Percentiles rank a stretch among this genome's conserved stretches.
Evolutionary conservation across 805 yeast species (phyloP).

Genomic region (Myxozyma kluyveri): DNA sequence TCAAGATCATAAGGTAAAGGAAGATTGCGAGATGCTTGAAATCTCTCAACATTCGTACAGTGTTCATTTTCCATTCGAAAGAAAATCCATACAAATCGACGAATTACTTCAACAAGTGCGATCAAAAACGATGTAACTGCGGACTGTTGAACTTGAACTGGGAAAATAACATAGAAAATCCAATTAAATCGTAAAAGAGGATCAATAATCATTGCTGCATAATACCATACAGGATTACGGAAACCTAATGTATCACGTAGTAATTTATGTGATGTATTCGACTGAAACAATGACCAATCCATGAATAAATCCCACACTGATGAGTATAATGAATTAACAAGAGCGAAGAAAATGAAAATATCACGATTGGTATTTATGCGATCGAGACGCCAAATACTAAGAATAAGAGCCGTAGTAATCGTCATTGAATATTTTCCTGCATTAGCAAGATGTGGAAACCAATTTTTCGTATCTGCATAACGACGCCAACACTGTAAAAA

Average conservation of each 20-base stretch:
- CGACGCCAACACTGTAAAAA: constrained; percentile 87
- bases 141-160: constrained; percentile 76
- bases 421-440: constrained; percentile 72
- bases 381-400: constrained; percentile 76
- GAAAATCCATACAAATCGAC: constrained; percentile 86
- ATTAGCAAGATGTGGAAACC: constrained; percentile 95
- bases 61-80: constrained; percentile 97
- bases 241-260: constrained; percentile 72
- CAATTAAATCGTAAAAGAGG: constrained; percentile 81
- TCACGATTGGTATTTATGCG: constrained; percentile 45
- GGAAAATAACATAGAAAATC: constrained; percentile 82
- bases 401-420: constrained; percentile 62
- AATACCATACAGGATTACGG: constrained; percentile 60
- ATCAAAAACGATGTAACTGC: constrained; percentile 81
- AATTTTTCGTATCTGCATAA: constrained; percentile 86
- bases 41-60: constrained; percentile 79
- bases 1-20: constrained; percentile 73
- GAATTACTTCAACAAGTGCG: constrained; percentile 74
- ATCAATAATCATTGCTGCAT: constrained; percentile 70
- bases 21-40: constrained; percentile 82
- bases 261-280: constrained; percentile 53
- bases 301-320: constrained; percentile 85
- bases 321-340: constrained; percentile 66
- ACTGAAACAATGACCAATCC: constrained; percentile 92
- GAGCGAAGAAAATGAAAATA: constrained; percentile 69